Evolutionary conservation across 2,329 filamentous ascomycete genomes (phyloP).

Genomic region (Beauveria sp.): DNA sequence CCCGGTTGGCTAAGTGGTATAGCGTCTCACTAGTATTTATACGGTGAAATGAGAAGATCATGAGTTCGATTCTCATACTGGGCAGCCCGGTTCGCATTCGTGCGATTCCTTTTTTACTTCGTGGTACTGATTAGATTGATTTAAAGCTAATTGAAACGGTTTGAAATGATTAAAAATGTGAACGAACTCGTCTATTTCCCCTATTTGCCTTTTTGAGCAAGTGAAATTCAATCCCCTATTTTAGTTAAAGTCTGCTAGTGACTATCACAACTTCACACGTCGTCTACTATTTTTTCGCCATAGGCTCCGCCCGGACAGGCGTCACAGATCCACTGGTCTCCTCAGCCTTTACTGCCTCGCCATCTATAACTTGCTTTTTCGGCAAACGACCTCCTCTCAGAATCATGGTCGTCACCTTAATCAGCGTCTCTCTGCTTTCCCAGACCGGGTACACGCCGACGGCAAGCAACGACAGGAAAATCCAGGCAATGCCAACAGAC

Average conservation of each 20-base stretch:
- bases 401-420: slow-evolving; percentile 15
- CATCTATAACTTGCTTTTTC: not conserved
- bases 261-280: no score
- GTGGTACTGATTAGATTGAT: no score
- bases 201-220: no score
- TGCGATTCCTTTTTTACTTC: slow-evolving; percentile 6
- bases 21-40: slow-evolving; percentile 28
- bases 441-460: slow-evolving; percentile 77
- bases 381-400: slow-evolving; percentile 11
- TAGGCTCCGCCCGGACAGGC: slow-evolving; percentile 3
- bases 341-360: slow-evolving; percentile 6
- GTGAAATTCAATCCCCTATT: no score
- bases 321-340: slow-evolving; percentile 12
- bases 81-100: slow-evolving; percentile 14
- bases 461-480: slow-evolving; percentile 60
- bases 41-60: slow-evolving; percentile 23
- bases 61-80: slow-evolving; percentile 27
- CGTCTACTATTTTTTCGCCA: not conserved
- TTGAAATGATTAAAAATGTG: no score
- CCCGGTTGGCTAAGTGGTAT: slow-evolving; percentile 28
- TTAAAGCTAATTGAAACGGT: no score
- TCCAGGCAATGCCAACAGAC: slow-evolving; percentile 62
- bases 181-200: no score
- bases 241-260: no score
- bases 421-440: slow-evolving; percentile 60